Evolutionary conservation across 2,329 filamentous ascomycete genomes (phyloP), one percentile per base, ranked within the genome.

Genomic region (Aspergillus niger): DNA sequence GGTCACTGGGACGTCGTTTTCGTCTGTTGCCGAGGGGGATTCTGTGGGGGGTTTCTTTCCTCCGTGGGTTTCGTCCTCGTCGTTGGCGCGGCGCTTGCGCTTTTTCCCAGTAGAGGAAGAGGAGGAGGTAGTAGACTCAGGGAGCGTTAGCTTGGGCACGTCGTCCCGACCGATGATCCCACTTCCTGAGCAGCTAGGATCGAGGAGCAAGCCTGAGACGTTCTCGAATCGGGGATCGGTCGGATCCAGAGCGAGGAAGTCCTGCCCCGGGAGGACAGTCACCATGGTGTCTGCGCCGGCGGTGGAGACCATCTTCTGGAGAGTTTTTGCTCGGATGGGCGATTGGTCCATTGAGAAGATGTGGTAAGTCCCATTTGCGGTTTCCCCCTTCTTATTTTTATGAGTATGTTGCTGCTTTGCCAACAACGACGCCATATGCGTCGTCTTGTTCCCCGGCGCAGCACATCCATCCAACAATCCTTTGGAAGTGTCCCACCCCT

Each of bases 401-500:
- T 20, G 20, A 2, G 20, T 59, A 56, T 68, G 67, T 3, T 20
- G n/a, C 2, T 22, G 28, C 6, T 39, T 38, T 5, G 24, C n/a
- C n/a, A 47, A 71, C 4, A 97, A 86, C 2, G 92, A 90, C 0
- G 93, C 92, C 50, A 96, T 79, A 74, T 98, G 95, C 7, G 94
- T 98, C 1, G 95, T 98, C 78, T 99, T 99, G 76, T 99, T 99
- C 5, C 95, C 95, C 1, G 95, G 95, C 0, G 95, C 95, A 0
- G 95, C 91, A 73, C 94, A 98, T 0, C 91, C 91, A 75, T 99
- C 95, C n/a, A 98, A 86, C 8, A 96, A 81, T 70, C 95, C 87
- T 24, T 91, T 91, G 22, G 91, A 91, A 8, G 4, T 10, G 3
- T 67, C 47, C 67, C 71, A 74, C 0, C 55, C 47, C 59, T 85